Percentiles rank a stretch among this genome's conserved stretches.
phyloP scores from a whole-genome alignment of 352 stramenopile genomes.

The Pythium pectinolyticum region DNA sequence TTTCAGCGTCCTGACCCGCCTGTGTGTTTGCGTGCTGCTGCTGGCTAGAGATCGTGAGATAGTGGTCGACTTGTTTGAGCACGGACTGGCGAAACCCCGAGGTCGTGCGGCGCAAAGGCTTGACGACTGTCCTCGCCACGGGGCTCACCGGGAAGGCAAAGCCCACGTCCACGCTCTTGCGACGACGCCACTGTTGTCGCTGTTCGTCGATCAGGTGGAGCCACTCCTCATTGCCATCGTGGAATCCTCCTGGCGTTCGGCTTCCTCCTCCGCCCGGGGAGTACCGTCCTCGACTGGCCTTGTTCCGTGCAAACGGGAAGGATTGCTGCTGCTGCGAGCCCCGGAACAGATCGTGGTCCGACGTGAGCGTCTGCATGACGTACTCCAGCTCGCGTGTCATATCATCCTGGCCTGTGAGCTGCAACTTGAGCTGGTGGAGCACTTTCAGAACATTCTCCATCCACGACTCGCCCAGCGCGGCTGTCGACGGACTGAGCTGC shows the following conservation, averaged over 20 bases:
- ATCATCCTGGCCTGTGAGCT: constrained; percentile 42
- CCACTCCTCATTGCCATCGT: constrained; percentile 40
- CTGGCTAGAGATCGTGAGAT: constrained; percentile 2
- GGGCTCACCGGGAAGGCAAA: neutral
- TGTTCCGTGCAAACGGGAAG: constrained; percentile 8
- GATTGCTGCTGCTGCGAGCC: constrained; percentile 4
- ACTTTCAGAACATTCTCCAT: constrained; percentile 76
- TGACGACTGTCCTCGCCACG: constrained; percentile 18
- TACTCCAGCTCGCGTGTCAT: constrained; percentile 53
- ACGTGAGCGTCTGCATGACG: constrained; percentile 65
- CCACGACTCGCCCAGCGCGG: constrained; percentile 55
- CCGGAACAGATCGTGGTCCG: constrained; percentile 63
- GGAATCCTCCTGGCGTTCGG: constrained; percentile 11
- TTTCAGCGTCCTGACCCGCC: neutral
- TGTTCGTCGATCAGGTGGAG: constrained; percentile 57
- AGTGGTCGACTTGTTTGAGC: constrained; percentile 52
- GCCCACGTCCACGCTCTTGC: constrained; percentile 30
- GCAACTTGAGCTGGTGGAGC: constrained; percentile 46
- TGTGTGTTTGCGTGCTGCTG: neutral
- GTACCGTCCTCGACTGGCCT: constrained; percentile 10
- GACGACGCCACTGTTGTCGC: constrained; percentile 36
- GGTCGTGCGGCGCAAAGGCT: constrained; percentile 44
- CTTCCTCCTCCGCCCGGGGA: constrained; percentile 12
- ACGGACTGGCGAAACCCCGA: constrained; percentile 57
- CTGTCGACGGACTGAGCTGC: constrained; percentile 13